Conservation (phyloP, 2,329 filamentous ascomycete genomes). For the Calonectria pseudoturangicola region DNA sequence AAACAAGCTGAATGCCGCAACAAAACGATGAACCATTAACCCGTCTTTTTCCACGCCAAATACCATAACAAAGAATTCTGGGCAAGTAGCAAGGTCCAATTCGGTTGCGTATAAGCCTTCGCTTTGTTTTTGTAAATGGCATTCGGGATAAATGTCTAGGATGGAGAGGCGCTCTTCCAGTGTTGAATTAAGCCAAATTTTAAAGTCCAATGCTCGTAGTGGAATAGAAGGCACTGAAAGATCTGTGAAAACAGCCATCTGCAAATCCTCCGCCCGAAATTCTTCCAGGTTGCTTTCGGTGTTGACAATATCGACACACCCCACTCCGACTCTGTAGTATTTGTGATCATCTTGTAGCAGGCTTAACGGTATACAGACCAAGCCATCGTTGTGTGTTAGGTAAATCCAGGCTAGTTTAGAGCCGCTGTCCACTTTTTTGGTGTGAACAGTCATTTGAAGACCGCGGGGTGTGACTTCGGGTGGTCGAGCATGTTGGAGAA, state of each 20-base stretch:
- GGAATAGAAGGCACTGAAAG: slow-evolving; percentile 30
- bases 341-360: slow-evolving; percentile 4
- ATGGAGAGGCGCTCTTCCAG: slow-evolving; percentile 29
- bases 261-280: slow-evolving; percentile 26
- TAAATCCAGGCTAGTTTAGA: slow-evolving; percentile 29
- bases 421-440: background rate
- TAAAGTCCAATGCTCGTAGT: slow-evolving; percentile 15
- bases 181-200: slow-evolving; percentile 28
- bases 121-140: background rate
- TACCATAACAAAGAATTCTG: slow-evolving; percentile 33
- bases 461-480: slow-evolving; percentile 31
- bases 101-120: slow-evolving; percentile 29
- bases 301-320: slow-evolving; percentile 19
- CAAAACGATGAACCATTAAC: slow-evolving; percentile 4
- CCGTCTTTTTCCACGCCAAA: slow-evolving; percentile 28
- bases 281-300: background rate
- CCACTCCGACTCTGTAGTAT: slow-evolving; percentile 28
- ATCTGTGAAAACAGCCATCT: slow-evolving; percentile 31
- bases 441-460: slow-evolving; percentile 33
- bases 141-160: slow-evolving; percentile 28
- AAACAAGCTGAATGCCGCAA: slow-evolving; percentile 30
- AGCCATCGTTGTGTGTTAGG: slow-evolving; percentile 14
- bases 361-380: slow-evolving; percentile 28
- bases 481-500: background rate
- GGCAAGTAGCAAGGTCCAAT: slow-evolving; percentile 15